These are phyloP conservation scores for Cornus florida DNA, from an alignment of 148 eudicot genomes.

Conservation along the genomic window DNA sequence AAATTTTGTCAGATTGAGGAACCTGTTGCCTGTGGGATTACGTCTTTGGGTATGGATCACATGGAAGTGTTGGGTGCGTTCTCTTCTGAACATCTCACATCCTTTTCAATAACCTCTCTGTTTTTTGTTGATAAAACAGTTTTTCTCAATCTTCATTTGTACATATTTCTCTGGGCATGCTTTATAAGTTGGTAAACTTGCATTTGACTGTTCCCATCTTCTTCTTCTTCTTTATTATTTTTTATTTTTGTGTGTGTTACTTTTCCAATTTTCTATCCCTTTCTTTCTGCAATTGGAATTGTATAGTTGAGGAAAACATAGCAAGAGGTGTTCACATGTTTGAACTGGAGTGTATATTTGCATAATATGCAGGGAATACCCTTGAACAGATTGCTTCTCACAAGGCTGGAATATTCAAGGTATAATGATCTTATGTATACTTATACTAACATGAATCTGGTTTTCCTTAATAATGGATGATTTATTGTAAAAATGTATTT, in stretches of 20 bases:
- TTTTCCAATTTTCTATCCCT: neutral
- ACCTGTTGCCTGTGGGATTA: slow-evolving; percentile 83
- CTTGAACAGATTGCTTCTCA: slow-evolving; percentile 72
- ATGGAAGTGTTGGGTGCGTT: slow-evolving; percentile 68
- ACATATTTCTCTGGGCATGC: neutral
- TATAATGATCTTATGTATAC: slow-evolving; percentile 25
- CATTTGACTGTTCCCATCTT: neutral
- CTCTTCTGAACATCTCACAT: slow-evolving; percentile 12
- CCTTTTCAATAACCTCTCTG: neutral
- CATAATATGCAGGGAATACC: slow-evolving; percentile 57
- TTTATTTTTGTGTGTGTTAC: neutral
- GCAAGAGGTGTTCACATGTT: neutral
- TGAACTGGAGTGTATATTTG: slow-evolving; percentile 1
- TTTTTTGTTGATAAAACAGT: neutral
- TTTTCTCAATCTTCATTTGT: neutral
- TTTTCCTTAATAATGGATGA: slow-evolving; percentile 5
- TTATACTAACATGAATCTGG: slow-evolving; percentile 7
- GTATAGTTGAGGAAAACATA: neutral
- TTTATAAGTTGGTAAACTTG: neutral
- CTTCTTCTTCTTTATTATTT: neutral
- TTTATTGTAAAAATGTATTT: slow-evolving; percentile 13
- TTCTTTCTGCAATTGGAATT: neutral
- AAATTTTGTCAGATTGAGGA: slow-evolving; percentile 58
- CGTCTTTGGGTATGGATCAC: slow-evolving; percentile 90
- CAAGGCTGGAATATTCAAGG: slow-evolving; percentile 92